A percentile compares a stretch with the other conserved stretches of the same genome.
phyloP scores from a whole-genome alignment of 176 grass and related monocot genomes.

The Juncus inflexus region DNA sequence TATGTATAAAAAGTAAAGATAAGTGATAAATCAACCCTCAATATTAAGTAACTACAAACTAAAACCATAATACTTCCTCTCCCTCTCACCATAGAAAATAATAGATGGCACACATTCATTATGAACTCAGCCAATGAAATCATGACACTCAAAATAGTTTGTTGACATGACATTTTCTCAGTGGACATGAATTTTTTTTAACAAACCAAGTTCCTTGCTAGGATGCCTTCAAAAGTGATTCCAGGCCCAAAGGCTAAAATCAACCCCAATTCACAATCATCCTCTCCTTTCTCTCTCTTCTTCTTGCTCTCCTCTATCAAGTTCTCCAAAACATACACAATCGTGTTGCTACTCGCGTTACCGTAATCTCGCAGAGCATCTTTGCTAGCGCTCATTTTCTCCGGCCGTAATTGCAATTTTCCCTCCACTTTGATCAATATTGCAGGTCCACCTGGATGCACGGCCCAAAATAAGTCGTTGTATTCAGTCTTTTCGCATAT shows the following conservation, averaged over 20 bases:
- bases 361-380: constrained; percentile 63
- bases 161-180: not conserved
- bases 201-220: constrained; percentile 56
- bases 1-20: too few species aligned
- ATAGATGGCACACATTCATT: too few species aligned
- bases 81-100: too few species aligned
- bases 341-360: constrained; percentile 76
- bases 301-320: constrained; percentile 54
- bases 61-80: too few species aligned
- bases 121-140: too few species aligned
- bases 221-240: constrained; percentile 81
- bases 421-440: constrained; percentile 72
- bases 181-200: not conserved
- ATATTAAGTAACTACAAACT: too few species aligned
- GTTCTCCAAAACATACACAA: constrained; percentile 77
- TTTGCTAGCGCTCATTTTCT: constrained; percentile 61
- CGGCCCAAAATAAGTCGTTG: constrained; percentile 72
- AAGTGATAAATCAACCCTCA: too few species aligned
- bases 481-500: constrained; percentile 12
- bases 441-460: constrained; percentile 73
- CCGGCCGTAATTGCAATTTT: constrained; percentile 28
- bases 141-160: too few species aligned
- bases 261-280: constrained; percentile 60
- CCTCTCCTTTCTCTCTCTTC: constrained; percentile 31
- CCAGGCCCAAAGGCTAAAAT: constrained; percentile 84